Evolutionary conservation across 352 stramenopile genomes (phyloP).

Genomic region (Saprolegnia diclina): DNA sequence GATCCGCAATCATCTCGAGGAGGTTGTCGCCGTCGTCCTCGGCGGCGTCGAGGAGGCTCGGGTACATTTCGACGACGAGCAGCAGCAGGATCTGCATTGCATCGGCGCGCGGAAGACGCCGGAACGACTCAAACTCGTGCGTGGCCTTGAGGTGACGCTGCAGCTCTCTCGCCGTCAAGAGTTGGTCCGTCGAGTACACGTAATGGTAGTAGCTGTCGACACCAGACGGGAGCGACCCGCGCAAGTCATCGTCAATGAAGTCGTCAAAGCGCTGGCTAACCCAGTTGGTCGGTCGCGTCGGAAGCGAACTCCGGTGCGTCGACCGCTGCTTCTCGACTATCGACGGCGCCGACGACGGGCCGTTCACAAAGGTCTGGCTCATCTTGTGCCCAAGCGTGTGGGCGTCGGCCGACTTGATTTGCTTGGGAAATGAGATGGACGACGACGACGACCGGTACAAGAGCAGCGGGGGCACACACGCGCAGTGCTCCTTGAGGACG

Average conservation of each 20-base stretch:
- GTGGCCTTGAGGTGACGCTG: slow-evolving; percentile 34
- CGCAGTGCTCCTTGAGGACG: slow-evolving; percentile 46
- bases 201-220: slow-evolving; percentile 47
- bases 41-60: slow-evolving; percentile 66
- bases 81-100: slow-evolving; percentile 48
- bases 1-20: slow-evolving; percentile 54
- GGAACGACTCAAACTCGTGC: slow-evolving; percentile 11
- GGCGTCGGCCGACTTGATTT: neutral
- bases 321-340: neutral
- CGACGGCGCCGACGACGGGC: neutral
- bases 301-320: slow-evolving; percentile 6
- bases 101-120: slow-evolving; percentile 12
- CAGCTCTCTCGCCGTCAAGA: slow-evolving; percentile 48
- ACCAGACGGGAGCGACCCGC: neutral
- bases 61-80: slow-evolving; percentile 58
- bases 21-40: slow-evolving; percentile 72
- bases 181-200: slow-evolving; percentile 73
- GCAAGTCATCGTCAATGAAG: neutral
- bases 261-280: slow-evolving; percentile 11
- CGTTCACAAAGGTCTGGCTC: neutral
- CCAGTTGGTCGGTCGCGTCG: neutral
- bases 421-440: neutral
- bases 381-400: neutral
- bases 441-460: neutral
- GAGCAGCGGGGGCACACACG: slow-evolving; percentile 16